Base-by-base conservation (phyloP, 1,284 basidiomycete genomes). In the Sutorius eximius region DNA sequence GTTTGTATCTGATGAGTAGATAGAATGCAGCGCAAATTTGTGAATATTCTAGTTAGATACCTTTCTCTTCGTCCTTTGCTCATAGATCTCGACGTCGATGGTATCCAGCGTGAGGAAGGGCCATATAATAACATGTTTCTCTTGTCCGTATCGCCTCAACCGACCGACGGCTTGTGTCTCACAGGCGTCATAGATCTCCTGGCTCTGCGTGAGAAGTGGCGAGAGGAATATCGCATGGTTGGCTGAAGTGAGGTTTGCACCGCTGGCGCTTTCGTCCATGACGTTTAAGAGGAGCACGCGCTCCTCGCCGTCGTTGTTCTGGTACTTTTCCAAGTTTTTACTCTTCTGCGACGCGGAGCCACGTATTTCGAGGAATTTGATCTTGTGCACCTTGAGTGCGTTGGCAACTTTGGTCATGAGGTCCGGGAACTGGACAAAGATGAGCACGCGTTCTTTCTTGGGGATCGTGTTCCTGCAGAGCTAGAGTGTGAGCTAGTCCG, bases 161-260 rank as follows among this genome's bases (percentile, higher is more conserved):
- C 94, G 89, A 51, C 94, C 94, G 43, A 95, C 86, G 0, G 94
- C 94, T 70, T 97, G 94, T 0, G 90, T 96, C 72, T 92, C 91
- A 61, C 84, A 87, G 30, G 93, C 90, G 32, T 86, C 82, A 69
- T 95, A 96, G 53, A 89, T 89, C 70, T 90, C 90, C 72, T 88
- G 82, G 22, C 85, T 80, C 30, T 81, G 77, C 18, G 92, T 83
- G 20, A 95, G 85, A 33, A 98, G 78, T 3, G 95, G 95, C 4
- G 92, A 95, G 49, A 98, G 77, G 80, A 98, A 98, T 68, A 98
- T 89, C 34, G 93, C 95, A 65, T 96, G 93, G 74, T 95, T 98
- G 15, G 95, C 95, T 18, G 84, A 87, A 1, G 95, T 97, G 65
- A 98, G 73, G 70, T 98, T 98, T 60, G 92, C 87, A 48, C 95